These are phyloP conservation scores for Parastagonospora avenae DNA, from an alignment of 2,329 filamentous ascomycete species.

Conservation along the genomic window DNA sequence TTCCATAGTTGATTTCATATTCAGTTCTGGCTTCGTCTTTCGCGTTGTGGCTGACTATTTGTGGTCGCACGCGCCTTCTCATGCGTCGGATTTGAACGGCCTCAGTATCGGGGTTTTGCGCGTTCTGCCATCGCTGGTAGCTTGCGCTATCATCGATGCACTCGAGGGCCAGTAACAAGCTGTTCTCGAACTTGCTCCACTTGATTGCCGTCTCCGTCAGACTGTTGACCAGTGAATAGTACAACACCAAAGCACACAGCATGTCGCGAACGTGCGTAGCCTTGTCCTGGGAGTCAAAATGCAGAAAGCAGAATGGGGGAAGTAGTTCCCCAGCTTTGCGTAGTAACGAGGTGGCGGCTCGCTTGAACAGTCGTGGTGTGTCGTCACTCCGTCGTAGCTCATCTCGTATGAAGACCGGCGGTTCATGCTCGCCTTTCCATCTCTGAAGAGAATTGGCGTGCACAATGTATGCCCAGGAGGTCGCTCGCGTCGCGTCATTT, in stretches of 20 bases:
- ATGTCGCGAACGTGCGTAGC: conserved; percentile 5
- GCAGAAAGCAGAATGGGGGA: conserved; percentile 17
- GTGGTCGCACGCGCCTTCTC: neutral
- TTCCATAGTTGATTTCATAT: neutral
- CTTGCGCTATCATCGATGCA: conserved; percentile 3
- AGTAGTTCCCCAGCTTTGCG: conserved; percentile 9
- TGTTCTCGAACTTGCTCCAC: conserved; percentile 9
- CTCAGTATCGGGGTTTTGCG: neutral
- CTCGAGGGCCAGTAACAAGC: conserved; percentile 6
- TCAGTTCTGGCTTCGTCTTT: neutral
- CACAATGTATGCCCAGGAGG: neutral
- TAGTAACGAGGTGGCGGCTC: conserved; percentile 12
- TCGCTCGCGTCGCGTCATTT: neutral
- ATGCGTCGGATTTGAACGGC: neutral
- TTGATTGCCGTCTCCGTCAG: conserved; percentile 4
- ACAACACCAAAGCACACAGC: conserved; percentile 16
- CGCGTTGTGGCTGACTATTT: neutral
- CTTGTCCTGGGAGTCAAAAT: conserved; percentile 5
- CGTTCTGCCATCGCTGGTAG: conserved; percentile 13
- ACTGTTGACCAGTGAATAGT: conserved; percentile 5
- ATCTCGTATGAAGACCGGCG: neutral
- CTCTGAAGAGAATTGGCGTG: neutral
- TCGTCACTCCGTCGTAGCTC: neutral
- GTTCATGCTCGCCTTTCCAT: neutral
- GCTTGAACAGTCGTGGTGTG: conserved; percentile 1